Percentiles rank a stretch among this genome's conserved stretches.
Conservation (phyloP, 75 land plant genomes). For the Pinus albicaulis region DNA sequence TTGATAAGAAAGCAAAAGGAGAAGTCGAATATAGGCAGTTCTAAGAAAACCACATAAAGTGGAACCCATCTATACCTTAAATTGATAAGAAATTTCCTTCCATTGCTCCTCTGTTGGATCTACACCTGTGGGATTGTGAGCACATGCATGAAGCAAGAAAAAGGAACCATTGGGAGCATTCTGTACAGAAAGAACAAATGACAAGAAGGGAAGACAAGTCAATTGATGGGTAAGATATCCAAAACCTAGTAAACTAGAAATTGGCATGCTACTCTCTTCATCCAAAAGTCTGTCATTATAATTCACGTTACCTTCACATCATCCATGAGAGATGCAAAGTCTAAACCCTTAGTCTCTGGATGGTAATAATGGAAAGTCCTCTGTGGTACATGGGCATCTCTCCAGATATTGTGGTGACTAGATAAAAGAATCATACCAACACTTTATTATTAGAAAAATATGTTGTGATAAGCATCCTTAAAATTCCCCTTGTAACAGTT, state of each 20-base stretch:
- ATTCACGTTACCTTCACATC: slow-evolving; percentile 72
- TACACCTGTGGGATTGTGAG: slow-evolving; percentile 97
- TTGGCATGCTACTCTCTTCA: not conserved
- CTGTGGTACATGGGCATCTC: slow-evolving; percentile 87
- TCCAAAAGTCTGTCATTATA: not conserved
- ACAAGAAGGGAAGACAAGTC: not conserved
- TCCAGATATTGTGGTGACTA: slow-evolving; percentile 96
- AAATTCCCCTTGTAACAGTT: too few species aligned
- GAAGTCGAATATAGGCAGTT: too few species aligned
- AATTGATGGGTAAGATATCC: not conserved
- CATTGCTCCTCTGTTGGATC: slow-evolving; percentile 98
- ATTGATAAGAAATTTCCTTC: slow-evolving; percentile 81
- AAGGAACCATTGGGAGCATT: slow-evolving; percentile 92
- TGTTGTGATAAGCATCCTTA: too few species aligned
- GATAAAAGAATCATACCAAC: not conserved
- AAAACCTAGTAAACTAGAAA: not conserved
- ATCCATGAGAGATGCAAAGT: slow-evolving; percentile 83
- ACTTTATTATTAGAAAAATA: not conserved
- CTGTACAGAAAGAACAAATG: slow-evolving; percentile 23
- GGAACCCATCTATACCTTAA: slow-evolving; percentile 48
- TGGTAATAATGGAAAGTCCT: slow-evolving; percentile 82
- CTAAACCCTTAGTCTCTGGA: slow-evolving; percentile 78
- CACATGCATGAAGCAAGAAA: slow-evolving; percentile 95
- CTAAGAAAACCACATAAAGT: not conserved
- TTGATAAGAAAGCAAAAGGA: not conserved